Conservation (phyloP, 768 basidiomycete genomes). For the Boletellus sp. region DNA sequence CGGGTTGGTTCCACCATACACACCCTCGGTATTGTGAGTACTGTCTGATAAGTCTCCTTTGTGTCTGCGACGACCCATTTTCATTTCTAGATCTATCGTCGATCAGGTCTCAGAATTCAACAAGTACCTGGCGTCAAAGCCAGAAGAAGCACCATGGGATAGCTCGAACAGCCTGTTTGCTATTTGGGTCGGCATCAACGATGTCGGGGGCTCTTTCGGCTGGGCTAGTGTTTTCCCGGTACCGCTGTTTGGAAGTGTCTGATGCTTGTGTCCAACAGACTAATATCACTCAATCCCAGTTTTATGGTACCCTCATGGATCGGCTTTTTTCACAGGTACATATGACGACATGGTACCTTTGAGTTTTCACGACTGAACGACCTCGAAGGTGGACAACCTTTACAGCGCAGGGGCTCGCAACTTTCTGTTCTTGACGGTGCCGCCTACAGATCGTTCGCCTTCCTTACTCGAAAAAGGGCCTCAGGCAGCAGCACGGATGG, state of each 20-base stretch:
- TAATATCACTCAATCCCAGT: constrained; percentile 21
- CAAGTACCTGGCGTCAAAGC: constrained; percentile 42
- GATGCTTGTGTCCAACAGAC: constrained; percentile 10
- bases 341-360: neutral
- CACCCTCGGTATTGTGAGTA: constrained; percentile 50
- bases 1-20: constrained; percentile 51
- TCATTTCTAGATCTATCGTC: constrained; percentile 20
- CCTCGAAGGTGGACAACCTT: constrained; percentile 17
- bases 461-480: constrained; percentile 43
- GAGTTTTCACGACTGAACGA: neutral
- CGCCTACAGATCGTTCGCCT: constrained; percentile 55
- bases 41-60: neutral
- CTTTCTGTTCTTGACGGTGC: constrained; percentile 62
- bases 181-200: constrained; percentile 73
- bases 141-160: constrained; percentile 52
- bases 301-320: constrained; percentile 24
- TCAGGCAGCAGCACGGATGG: constrained; percentile 25
- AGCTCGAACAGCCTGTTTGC: constrained; percentile 56
- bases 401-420: constrained; percentile 49
- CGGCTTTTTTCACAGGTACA: constrained; percentile 31
- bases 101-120: constrained; percentile 65
- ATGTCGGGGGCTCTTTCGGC: constrained; percentile 34
- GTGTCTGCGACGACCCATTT: neutral
- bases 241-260: neutral
- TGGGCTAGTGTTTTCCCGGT: constrained; percentile 16